Percentiles rank a stretch among this genome's conserved stretches.
Conservation (phyloP, 2,329 filamentous ascomycete species). For the Ascochyta rabiei region DNA sequence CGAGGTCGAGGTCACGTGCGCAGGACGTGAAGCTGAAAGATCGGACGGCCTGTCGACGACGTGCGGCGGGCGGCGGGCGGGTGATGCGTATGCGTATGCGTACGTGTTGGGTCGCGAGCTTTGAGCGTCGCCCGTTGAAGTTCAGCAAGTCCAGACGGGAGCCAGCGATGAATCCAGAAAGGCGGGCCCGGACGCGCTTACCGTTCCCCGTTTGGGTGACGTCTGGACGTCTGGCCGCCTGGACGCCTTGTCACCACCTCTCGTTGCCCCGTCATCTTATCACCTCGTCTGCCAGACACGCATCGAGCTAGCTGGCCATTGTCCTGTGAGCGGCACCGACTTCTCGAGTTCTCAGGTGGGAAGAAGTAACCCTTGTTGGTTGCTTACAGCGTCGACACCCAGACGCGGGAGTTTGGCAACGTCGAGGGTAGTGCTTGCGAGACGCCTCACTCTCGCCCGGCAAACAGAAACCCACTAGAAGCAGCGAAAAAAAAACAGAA, state of each 20-base stretch:
- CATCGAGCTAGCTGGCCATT: no score
- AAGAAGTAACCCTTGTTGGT: no score
- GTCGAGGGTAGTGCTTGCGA: neutral
- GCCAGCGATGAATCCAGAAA: neutral
- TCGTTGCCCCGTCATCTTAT: no score
- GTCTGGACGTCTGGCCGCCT: neutral
- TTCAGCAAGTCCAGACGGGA: conserved; percentile 3
- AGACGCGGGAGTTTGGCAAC: no score
- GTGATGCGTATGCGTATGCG: neutral
- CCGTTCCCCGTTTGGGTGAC: neutral
- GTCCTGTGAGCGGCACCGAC: no score
- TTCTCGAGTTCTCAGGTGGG: no score
- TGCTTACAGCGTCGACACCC: no score
- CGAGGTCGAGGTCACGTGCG: conserved; percentile 1
- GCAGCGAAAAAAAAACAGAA: neutral
- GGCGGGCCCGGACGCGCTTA: conserved; percentile 4
- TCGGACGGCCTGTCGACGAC: conserved; percentile 12
- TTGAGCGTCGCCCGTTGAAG: neutral
- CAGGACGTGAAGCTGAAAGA: conserved; percentile 8
- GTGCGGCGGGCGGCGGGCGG: neutral
- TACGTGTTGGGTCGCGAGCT: conserved; percentile 5
- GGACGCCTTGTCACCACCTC: no score
- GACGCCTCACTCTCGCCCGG: no score
- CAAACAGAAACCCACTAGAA: neutral
- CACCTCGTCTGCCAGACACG: no score